Base-by-base conservation (phyloP, 2,329 filamentous ascomycete genomes). In the Trichoderma endophyticum region DNA sequence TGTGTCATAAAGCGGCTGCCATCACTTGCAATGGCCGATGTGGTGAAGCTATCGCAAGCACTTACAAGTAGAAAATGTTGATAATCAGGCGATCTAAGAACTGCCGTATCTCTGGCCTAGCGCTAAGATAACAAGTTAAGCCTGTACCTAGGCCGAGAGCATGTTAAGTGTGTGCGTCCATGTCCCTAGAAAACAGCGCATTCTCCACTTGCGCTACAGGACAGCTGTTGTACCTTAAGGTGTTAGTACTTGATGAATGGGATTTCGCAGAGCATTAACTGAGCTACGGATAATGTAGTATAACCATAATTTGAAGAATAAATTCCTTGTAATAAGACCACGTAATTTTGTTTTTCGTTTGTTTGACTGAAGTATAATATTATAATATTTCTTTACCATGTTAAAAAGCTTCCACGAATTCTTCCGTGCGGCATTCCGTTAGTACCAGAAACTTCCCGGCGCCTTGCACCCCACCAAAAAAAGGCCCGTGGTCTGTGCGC, bases 381-480 rank as follows among this genome's bases (percentile, higher is more conserved):
- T 43, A 7, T 39, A 3, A 39, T 1, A 3, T 1, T 7, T 15
- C 15, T 43, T 18, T 21, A 21, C 1, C 4, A 8, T 3, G 18
- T 59, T 8, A n/a, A 43, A 18, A 6, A 59, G 18, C 4, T 32
- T 32, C 15, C 39, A n/a, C 18, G 56, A 14, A 6, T 51, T 51
- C 43, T 51, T 51, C 43, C 43, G n/a, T n/a, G n/a, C 43, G 43
- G 43, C 43, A 21, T 51, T 21, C 18, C n/a, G n/a, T 21, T 21
- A 51, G 43, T 51, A 51, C 43, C n/a, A 51, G 43, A 51, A 43
- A 43, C 39, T n/a, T 43, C 15, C 39, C 39, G 39, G 39, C 39
- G 39, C 39, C 39, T 43, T 73, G 74, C 57, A 70, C 57, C 76
- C 76, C 75, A 76, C 76, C 76, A 77, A 78, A 79, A 80, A 79